phyloP scores from a whole-genome alignment of 805 yeast species.

The Hermanozyma aechmeae region DNA sequence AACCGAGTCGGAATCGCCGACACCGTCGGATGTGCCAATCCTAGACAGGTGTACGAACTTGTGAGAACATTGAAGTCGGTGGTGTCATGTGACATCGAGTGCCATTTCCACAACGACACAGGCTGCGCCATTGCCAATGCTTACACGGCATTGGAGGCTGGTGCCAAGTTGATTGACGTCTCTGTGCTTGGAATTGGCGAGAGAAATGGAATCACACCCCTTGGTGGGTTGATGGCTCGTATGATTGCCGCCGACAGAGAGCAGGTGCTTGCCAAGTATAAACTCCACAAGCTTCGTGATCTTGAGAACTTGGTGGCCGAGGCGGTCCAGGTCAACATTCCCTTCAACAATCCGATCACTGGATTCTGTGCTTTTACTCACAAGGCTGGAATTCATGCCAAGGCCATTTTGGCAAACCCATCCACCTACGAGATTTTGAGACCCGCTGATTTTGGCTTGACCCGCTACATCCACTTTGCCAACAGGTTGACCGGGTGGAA shows the following conservation, averaged over 20 bases:
- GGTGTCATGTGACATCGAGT: constrained; percentile 94
- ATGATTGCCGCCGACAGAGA: constrained; percentile 98
- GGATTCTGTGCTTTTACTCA: constrained; percentile 99
- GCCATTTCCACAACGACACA: constrained; percentile 98
- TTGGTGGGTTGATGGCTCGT: constrained; percentile 98
- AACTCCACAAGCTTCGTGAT: constrained; percentile 91
- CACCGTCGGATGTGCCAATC: constrained; percentile 98
- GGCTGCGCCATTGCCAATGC: constrained; percentile 99
- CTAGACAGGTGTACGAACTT: constrained; percentile 96
- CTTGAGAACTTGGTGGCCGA: constrained; percentile 94
- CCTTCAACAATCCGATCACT: constrained; percentile 97
- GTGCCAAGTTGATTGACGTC: constrained; percentile 90
- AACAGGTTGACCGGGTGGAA: constrained; percentile 98
- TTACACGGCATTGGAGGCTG: constrained; percentile 95
- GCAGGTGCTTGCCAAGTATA: constrained; percentile 88
- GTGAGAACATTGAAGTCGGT: constrained; percentile 89
- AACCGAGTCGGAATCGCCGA: constrained; percentile 99
- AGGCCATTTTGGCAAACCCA: constrained; percentile 96
- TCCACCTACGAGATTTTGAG: constrained; percentile 95
- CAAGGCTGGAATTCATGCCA: constrained; percentile 99
- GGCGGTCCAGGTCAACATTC: constrained; percentile 93
- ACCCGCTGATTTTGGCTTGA: constrained; percentile 91
- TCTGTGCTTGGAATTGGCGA: constrained; percentile 97
- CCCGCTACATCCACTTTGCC: constrained; percentile 95
- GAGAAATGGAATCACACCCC: constrained; percentile 95